Evolutionary conservation across 148 eudicot genomes (phyloP).

Genomic region (Camellia sinensis): DNA sequence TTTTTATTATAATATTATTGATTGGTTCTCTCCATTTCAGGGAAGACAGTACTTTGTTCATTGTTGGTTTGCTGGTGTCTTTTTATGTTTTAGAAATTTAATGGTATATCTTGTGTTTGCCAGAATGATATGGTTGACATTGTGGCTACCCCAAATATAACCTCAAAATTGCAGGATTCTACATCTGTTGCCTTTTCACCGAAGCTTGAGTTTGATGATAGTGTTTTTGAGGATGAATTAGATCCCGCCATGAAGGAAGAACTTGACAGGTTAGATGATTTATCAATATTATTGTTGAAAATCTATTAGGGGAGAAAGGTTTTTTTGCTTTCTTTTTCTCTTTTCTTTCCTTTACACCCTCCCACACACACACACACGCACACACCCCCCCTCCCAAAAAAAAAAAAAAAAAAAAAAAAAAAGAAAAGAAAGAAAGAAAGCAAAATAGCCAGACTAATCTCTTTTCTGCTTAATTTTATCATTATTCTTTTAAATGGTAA

Average conservation of each 20-base stretch:
- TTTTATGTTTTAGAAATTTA: constrained; percentile 22
- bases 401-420: neutral
- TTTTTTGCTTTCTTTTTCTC: neutral
- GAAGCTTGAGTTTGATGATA: constrained; percentile 61
- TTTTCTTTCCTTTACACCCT: too few species aligned
- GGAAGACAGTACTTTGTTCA: neutral
- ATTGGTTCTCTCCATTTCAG: constrained; percentile 11
- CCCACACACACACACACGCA: too few species aligned
- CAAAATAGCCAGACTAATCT: neutral
- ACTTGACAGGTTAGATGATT: constrained; percentile 63
- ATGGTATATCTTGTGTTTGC: constrained; percentile 30
- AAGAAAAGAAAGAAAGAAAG: neutral
- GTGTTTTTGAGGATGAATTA: constrained; percentile 70
- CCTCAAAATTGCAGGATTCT: constrained; percentile 38
- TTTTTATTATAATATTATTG: constrained; percentile 9
- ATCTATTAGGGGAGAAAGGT: neutral
- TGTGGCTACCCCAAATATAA: constrained; percentile 26
- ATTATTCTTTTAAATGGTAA: too few species aligned
- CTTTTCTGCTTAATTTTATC: constrained; percentile 3
- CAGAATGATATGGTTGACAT: constrained; percentile 33
- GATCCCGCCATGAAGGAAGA: constrained; percentile 87
- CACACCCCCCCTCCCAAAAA: neutral
- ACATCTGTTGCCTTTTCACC: constrained; percentile 36
- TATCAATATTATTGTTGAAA: neutral
- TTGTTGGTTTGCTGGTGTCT: constrained; percentile 18